Evolutionary conservation across 805 yeast genomes (phyloP), one percentile per base, ranked within the genome.

Genomic region (Pichia occidentalis): DNA sequence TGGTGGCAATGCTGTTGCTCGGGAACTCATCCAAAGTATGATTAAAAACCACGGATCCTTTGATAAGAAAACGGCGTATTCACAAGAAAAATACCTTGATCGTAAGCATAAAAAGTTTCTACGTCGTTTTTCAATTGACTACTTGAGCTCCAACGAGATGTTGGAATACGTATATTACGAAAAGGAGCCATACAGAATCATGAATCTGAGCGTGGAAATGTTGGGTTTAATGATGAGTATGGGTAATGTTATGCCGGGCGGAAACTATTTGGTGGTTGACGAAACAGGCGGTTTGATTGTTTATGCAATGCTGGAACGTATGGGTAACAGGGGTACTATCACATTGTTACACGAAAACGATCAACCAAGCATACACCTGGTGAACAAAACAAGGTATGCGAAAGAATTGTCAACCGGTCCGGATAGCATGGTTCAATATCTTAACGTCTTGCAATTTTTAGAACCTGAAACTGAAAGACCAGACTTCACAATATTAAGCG

Each of bases 251-350:
- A 76, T 79, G 52, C 87, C 95, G 1, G 95, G 95, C 9, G 97
- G 98, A 1, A 77, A 73, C 42, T 92, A 92, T 53, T 64, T 92
- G 17, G 80, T 90, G 4, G 69, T 86, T 38, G 99, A 92, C 54
- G 98, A 92, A 54, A 82, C 95, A n/a, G 88, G 95, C 23, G 96
- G 97, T 6, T 69, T 90, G n/a, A 56, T 92, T 1, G 73, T 84
- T 5, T 84, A 84, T 43, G 85, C 95, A 4, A 67, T 92, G 70
- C 56, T 92, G 60, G 99, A 92, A 57, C 70, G 97, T 54, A 85
- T 94, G 90, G 77, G 77, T 43, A 95, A 95, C 11, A 64, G 75
- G 36, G 80, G 80, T 9, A 55, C 67, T 3, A 75, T 92, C 30
- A 68, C 85, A 3, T 70, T 85, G 16, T 67, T 80, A 2, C 97